Conservation (phyloP, 2,329 filamentous ascomycete genomes). For the Cladosporium sp. region DNA sequence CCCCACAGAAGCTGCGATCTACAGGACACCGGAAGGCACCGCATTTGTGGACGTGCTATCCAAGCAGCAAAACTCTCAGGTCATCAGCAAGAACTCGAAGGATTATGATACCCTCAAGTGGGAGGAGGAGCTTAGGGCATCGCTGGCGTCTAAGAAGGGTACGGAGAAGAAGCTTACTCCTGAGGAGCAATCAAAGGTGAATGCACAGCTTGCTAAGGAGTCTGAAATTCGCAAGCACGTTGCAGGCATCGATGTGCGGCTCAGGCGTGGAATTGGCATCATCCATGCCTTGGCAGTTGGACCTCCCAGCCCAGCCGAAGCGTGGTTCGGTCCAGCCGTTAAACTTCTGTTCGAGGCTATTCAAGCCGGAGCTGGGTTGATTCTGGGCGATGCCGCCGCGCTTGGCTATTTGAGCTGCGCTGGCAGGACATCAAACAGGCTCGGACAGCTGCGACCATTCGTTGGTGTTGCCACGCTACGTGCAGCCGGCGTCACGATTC, state of each 20-base stretch:
- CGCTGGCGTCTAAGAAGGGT: constrained; percentile 91
- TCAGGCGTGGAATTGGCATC: constrained; percentile 82
- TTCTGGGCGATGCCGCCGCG: constrained; percentile 78
- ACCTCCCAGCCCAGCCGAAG: constrained; percentile 81
- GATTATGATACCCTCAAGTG: constrained; percentile 96
- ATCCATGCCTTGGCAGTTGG: constrained; percentile 79
- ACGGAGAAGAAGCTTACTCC: constrained; percentile 85
- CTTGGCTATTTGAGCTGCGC: constrained; percentile 78
- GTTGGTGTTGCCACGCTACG: constrained; percentile 85
- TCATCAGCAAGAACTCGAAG: constrained; percentile 85
- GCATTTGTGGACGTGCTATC: constrained; percentile 88
- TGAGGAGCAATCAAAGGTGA: constrained; percentile 87
- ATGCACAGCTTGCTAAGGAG: constrained; percentile 87
- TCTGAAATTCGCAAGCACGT: constrained; percentile 74
- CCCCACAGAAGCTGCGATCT: constrained; percentile 88
- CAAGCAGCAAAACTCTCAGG: constrained; percentile 69
- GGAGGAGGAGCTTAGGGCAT: constrained; percentile 86
- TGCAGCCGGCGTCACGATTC: constrained; percentile 69
- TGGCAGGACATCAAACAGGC: constrained; percentile 68
- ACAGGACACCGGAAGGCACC: constrained; percentile 83
- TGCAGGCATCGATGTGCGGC: constrained; percentile 64
- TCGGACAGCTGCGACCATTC: constrained; percentile 77
- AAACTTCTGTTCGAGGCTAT: constrained; percentile 71
- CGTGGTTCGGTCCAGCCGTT: constrained; percentile 85
- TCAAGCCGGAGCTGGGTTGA: constrained; percentile 74